Evolutionary conservation across 768 basidiomycete species (phyloP), one percentile per base, ranked within the genome.

Genomic region (Porpolomopsis calyptriformis): DNA sequence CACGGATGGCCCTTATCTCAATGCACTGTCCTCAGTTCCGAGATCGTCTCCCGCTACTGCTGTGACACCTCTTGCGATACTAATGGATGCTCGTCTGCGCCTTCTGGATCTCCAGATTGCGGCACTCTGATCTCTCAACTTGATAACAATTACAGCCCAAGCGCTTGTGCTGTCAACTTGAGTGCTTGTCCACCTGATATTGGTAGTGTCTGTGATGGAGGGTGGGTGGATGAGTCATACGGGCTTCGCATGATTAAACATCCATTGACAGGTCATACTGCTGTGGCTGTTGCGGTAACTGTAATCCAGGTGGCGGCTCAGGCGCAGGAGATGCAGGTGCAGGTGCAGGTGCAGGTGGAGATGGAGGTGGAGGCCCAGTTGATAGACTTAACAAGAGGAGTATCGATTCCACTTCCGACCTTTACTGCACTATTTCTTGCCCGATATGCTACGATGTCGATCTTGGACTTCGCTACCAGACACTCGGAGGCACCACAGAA

Each of bases 1-100:
- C 36, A 43, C 26, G 55, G 55, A 14, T 56, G 55, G 55, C 53
- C 55, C 2, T 22, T 56, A 6, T 51, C 53, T 11, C 48, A 42
- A 3, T 56, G 55, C 51, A 50, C 45, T 20, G 43, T 56, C 24
- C 40, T 49, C n/a, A 29, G 25, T 24, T 45, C 55, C 4, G 42
- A 45, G 24, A 46, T 54, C 8, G 46, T 16, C 11, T 37, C 53
- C 1, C 46, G 54, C 4, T 52, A 52, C 14, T 55, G 54, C 49
- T 55, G 54, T 43, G 49, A 53, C 12, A 42, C 43, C 14, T 39
- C 43, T 4, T 55, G 54, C 26, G 16, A 44, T 18, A 25, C 20
- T 11, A 36, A n/a, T 2, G 37, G 27, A 9, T 55, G 54, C 42
- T 7, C 8, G 8, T n/a, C 4, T 22, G 54, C 49, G 2, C 49